Evolutionary conservation across 345 rosid species (phyloP).

Genomic region (Hibiscus trionum): DNA sequence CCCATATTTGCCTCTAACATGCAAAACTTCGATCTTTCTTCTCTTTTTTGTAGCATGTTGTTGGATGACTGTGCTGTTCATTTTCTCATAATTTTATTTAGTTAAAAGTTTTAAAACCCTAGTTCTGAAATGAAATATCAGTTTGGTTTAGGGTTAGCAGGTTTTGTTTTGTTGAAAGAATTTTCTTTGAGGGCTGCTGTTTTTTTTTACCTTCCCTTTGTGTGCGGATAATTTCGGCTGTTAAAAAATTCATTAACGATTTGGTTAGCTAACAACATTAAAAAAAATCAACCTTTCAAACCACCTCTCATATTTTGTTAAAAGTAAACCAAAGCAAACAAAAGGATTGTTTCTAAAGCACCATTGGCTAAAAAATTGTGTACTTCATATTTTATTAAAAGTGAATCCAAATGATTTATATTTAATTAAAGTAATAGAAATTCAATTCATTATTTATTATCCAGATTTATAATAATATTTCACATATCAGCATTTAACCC

Average conservation of each 20-base stretch:
- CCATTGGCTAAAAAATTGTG: no score
- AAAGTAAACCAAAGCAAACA: no score
- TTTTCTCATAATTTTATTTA: background rate
- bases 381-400: no score
- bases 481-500: no score
- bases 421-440: no score
- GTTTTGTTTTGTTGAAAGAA: constrained; percentile 18
- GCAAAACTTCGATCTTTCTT: constrained; percentile 13
- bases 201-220: background rate
- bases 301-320: no score
- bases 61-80: constrained; percentile 3
- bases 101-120: constrained; percentile 13
- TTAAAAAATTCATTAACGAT: background rate
- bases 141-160: constrained; percentile 15
- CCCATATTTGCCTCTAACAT: constrained; percentile 15
- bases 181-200: background rate
- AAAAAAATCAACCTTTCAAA: no score
- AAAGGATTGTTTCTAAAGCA: no score
- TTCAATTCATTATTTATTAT: no score
- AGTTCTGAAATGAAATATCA: background rate
- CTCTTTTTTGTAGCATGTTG: constrained; percentile 11
- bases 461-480: no score
- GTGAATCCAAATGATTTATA: no score
- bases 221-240: background rate
- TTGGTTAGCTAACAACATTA: background rate